phyloP scores from a whole-genome alignment of 2,329 filamentous ascomycete species.

The Phyllosticta citrichinensis region DNA sequence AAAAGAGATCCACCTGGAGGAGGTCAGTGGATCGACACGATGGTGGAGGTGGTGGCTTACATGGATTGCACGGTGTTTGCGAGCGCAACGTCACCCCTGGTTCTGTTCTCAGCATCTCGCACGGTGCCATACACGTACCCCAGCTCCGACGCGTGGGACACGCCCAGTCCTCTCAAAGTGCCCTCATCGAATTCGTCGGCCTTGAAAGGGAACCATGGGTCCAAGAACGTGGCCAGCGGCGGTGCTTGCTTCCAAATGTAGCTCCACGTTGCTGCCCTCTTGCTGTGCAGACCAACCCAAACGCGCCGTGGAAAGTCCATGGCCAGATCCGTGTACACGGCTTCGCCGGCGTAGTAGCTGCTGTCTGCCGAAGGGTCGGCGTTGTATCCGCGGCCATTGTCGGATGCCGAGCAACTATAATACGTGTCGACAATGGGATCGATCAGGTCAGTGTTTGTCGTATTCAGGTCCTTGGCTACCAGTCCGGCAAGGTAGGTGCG shows the following conservation, averaged over 20 bases:
- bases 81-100: neutral
- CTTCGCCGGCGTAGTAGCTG: slow-evolving; percentile 7
- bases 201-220: neutral
- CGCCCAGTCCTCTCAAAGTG: neutral
- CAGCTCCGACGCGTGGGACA: slow-evolving; percentile 4
- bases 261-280: neutral
- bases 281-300: neutral
- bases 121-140: slow-evolving; percentile 1
- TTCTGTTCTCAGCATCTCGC: neutral
- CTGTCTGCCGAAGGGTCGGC: neutral
- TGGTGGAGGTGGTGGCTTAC: neutral
- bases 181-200: neutral
- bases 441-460: neutral
- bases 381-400: slow-evolving; percentile 5
- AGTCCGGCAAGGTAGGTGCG: neutral
- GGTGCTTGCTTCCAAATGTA: slow-evolving; percentile 1
- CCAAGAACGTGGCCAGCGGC: neutral
- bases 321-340: neutral
- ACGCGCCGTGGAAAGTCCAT: neutral
- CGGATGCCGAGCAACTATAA: neutral
- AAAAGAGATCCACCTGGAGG: slow-evolving; percentile 3
- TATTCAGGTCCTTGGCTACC: neutral
- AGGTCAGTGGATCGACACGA: neutral
- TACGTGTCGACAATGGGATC: slow-evolving; percentile 1
- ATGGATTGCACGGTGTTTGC: neutral